Evolutionary conservation across 805 yeast species (phyloP), one percentile per base, ranked within the genome.

Genomic region (Pichia paraexigua): DNA sequence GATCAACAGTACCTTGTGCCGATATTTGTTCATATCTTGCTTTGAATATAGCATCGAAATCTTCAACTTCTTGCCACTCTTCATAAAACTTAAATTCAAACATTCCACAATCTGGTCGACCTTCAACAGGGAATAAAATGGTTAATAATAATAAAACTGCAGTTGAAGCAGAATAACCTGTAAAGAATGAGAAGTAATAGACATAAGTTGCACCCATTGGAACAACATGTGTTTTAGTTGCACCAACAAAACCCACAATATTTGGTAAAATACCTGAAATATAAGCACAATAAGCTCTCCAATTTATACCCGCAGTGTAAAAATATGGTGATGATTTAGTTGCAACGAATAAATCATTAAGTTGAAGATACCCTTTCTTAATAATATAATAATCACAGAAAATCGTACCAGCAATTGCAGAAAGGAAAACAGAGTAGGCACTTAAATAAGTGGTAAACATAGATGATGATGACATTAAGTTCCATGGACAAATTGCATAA

Each of bases 161-260:
- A 51, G 77, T 77, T 0, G 95, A 72, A 1, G 78, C 65, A 39
- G 80, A 60, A 67, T 84, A 87, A 1, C 97, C 96, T 53, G 84
- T 76, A 58, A 89, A 82, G 72, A 83, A 89, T 65, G 84, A 85
- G 59, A 89, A 70, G 54, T 83, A 71, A 71, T 86, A 89, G 45
- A 89, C 79, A 52, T 79, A 73, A 53, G 80, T 78, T 12, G 96
- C 96, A 32, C 92, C 95, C 45, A 71, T 70, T 28, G 96, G 95
- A 17, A 88, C 95, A 9, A 46, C 51, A 53, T 73, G 76, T n/a
- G 82, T 77, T 41, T 83, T 87, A 24, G 87, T 81, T 11, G 90
- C 89, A 56, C 95, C 89, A 8, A 84, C 92, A 60, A 89, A 89
- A 1, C 97, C 97, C 21, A 85, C 85, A 62, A 89, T 83, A 61